These are phyloP conservation scores for Ophiognomonia clavigignenti-juglandacearum DNA, from an alignment of 2,329 filamentous ascomycete species.

Conservation along the genomic window DNA sequence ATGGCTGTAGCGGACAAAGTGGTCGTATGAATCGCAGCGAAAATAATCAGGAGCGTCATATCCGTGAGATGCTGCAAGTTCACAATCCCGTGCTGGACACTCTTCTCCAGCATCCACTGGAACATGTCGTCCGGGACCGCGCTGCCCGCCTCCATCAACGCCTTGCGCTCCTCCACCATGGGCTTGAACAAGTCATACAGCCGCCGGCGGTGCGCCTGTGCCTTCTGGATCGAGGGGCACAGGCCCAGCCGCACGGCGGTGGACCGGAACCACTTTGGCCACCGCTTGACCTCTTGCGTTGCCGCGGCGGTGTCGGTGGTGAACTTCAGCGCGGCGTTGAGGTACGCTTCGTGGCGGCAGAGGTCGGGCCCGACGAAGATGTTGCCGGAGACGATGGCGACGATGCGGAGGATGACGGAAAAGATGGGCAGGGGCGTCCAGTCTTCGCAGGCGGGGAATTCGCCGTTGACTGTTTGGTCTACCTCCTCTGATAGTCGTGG, in stretches of 20 bases:
- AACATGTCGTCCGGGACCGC: conserved; percentile 33
- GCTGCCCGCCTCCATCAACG: not conserved
- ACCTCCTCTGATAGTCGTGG: conserved; percentile 4
- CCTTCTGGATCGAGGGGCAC: not conserved
- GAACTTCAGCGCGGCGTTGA: conserved; percentile 35
- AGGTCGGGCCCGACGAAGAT: conserved; percentile 38
- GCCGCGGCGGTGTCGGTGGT: conserved; percentile 23
- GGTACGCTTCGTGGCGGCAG: conserved; percentile 33
- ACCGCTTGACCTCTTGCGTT: conserved; percentile 23
- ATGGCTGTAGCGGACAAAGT: conserved; percentile 35
- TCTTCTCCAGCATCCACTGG: conserved; percentile 31
- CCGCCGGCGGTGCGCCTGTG: conserved; percentile 5
- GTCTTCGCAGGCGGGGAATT: conserved; percentile 1
- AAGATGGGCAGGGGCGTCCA: conserved; percentile 26
- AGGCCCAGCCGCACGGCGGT: conserved; percentile 3
- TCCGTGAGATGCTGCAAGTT: conserved; percentile 29
- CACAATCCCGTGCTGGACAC: not conserved
- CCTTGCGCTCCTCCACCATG: conserved; percentile 19
- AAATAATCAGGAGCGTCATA: conserved; percentile 33
- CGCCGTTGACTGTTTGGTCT: conserved; percentile 1
- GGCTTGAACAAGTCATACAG: conserved; percentile 14
- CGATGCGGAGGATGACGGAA: conserved; percentile 30
- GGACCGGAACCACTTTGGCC: conserved; percentile 10
- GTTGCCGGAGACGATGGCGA: conserved; percentile 34
- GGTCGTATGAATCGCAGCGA: conserved; percentile 43